A percentile compares a stretch with the other conserved stretches of the same genome.
Evolutionary conservation across 208 protist genomes (phyloP).

Genomic region (Trypanosoma congolense): DNA sequence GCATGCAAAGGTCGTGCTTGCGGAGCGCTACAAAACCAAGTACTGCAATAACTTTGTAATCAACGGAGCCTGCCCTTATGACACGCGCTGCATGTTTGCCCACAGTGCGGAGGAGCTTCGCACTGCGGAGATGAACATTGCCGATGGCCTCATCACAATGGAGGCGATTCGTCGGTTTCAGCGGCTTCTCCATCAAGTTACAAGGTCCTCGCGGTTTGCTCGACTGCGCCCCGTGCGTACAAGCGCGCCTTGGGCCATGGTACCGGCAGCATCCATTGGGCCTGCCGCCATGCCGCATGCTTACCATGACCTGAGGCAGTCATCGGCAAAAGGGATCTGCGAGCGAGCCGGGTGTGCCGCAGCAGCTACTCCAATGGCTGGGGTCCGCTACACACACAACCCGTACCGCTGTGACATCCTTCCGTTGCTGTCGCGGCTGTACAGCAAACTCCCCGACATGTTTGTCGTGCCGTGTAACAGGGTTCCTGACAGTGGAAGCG

Average conservation of each 20-base stretch:
- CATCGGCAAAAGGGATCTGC: no score
- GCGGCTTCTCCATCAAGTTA: conserved; percentile 7
- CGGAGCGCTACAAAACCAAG: conserved; percentile 60
- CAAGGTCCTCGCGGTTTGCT: conserved; percentile 4
- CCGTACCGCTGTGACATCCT: conserved; percentile 43
- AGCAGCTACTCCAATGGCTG: no score
- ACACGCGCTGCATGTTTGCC: conserved; percentile 70
- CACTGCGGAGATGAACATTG: conserved; percentile 55
- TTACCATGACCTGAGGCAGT: no score
- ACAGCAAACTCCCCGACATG: background rate
- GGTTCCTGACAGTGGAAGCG: background rate
- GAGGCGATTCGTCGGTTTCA: conserved; percentile 63
- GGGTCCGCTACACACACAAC: conserved; percentile 26
- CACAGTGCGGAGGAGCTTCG: conserved; percentile 70
- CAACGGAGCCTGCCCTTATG: conserved; percentile 55
- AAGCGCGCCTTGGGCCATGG: background rate
- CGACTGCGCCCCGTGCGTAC: background rate
- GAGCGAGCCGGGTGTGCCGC: no score
- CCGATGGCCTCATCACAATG: conserved; percentile 56
- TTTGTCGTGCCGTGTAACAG: background rate
- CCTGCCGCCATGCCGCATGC: background rate
- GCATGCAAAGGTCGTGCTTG: conserved; percentile 19
- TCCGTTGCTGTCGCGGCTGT: conserved; percentile 15
- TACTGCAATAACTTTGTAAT: conserved; percentile 63
- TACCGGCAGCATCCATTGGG: no score